Evolutionary conservation across 73 alveolate genomes (phyloP).

Genomic region (Halteria grandinella): DNA sequence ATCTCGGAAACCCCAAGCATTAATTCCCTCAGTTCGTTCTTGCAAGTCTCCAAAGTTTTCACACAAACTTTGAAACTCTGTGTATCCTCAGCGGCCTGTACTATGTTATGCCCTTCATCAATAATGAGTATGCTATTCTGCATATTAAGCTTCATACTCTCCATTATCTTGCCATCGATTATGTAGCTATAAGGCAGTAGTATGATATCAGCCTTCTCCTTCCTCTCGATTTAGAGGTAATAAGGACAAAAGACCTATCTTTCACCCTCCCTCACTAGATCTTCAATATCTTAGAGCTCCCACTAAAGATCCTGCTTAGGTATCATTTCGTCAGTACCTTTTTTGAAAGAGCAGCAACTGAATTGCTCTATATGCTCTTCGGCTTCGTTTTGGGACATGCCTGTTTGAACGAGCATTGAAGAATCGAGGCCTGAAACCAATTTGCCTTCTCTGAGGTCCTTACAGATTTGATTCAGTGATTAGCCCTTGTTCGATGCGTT

Average conservation of each 20-base stretch:
- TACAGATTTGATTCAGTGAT: not conserved
- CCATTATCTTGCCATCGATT: not conserved
- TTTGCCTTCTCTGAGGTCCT: not conserved
- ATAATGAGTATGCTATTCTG: not conserved
- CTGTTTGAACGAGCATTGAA: constrained; percentile 43
- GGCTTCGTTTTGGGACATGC: no score
- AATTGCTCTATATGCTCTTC: no score
- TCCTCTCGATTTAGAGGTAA: constrained; percentile 69
- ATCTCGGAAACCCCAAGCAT: no score
- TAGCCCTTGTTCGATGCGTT: not conserved
- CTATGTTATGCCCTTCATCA: constrained; percentile 19
- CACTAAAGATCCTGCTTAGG: no score
- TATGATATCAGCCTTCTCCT: constrained; percentile 73
- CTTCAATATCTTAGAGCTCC: constrained; percentile 96
- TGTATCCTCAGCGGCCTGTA: not conserved
- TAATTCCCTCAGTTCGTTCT: no score
- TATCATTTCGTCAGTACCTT: no score
- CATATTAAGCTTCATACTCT: not conserved
- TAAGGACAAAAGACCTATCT: constrained; percentile 80
- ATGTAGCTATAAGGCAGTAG: constrained; percentile 81
- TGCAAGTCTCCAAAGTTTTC: no score
- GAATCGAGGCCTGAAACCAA: not conserved
- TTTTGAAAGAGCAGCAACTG: no score
- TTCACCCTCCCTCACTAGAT: constrained; percentile 63
- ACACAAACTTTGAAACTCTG: not conserved